Evolutionary conservation across 768 basidiomycete species (phyloP).

Genomic region (Zangia roseola): DNA sequence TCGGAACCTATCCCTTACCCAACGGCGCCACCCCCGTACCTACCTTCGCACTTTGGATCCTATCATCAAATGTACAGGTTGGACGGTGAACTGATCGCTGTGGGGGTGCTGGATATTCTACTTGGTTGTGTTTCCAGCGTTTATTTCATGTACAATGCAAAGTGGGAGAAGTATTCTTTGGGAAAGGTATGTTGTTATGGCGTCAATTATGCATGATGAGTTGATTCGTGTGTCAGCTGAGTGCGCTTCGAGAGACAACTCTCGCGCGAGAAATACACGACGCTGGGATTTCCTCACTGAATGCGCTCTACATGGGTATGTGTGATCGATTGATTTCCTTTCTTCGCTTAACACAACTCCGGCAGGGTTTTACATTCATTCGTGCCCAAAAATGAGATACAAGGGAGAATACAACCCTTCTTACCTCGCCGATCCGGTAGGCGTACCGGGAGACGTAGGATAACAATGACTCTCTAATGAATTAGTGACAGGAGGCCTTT

Average conservation of each 20-base stretch:
- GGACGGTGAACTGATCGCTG: constrained; percentile 77
- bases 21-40: constrained; percentile 44
- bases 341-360: not conserved
- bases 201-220: not conserved
- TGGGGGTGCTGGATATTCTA: constrained; percentile 88
- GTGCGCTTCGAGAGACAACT: constrained; percentile 78
- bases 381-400: constrained; percentile 93
- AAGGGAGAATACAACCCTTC: constrained; percentile 94
- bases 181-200: constrained; percentile 58
- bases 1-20: constrained; percentile 59
- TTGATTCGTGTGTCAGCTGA: constrained; percentile 50
- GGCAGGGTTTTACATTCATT: constrained; percentile 88
- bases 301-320: constrained; percentile 85
- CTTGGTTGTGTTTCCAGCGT: constrained; percentile 80
- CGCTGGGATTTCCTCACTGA: constrained; percentile 63
- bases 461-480: constrained; percentile 2
- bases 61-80: constrained; percentile 88
- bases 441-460: not conserved
- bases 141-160: constrained; percentile 87
- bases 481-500: constrained; percentile 60
- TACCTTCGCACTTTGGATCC: constrained; percentile 84
- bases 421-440: constrained; percentile 83
- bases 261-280: constrained; percentile 73
- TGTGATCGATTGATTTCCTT: not conserved
- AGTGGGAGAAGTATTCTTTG: constrained; percentile 66